Percentiles rank a stretch among this genome's conserved stretches.
These are phyloP conservation scores for Orbilia ellipsospora DNA, from an alignment of 2,329 filamentous ascomycete genomes.

Conservation along the genomic window DNA sequence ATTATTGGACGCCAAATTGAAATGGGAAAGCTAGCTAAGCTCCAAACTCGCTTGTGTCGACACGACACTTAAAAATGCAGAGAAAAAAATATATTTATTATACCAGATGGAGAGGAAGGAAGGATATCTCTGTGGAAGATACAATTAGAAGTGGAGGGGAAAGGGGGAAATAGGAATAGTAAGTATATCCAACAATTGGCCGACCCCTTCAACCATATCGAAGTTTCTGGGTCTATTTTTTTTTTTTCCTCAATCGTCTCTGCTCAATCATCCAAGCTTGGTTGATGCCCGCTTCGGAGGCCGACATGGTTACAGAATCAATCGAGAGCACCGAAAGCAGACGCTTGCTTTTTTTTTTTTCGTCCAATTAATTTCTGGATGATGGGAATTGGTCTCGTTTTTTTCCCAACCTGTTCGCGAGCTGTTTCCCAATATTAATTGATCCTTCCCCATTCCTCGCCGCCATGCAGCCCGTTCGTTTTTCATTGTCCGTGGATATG, in stretches of 20 bases:
- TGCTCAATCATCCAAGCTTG: not conserved
- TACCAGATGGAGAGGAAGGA: not conserved
- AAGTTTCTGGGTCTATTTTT: not conserved
- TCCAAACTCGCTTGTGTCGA: slow-evolving; percentile 25
- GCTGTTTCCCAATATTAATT: slow-evolving; percentile 3
- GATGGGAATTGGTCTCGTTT: slow-evolving; percentile 13
- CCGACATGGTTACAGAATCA: slow-evolving; percentile 8
- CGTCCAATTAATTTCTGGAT: not conserved
- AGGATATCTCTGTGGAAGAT: not conserved
- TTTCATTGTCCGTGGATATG: not conserved
- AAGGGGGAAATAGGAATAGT: not conserved
- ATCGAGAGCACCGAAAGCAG: slow-evolving; percentile 29
- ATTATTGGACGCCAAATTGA: slow-evolving; percentile 9
- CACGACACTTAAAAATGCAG: not conserved
- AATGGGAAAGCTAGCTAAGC: slow-evolving; percentile 1
- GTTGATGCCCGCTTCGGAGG: slow-evolving; percentile 28
- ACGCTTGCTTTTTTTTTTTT: not conserved
- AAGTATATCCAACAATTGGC: slow-evolving; percentile 15
- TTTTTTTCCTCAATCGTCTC: not conserved
- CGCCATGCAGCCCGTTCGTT: not conserved
- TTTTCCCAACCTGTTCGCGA: slow-evolving; percentile 51
- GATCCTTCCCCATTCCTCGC: slow-evolving; percentile 20
- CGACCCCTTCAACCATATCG: slow-evolving; percentile 10
- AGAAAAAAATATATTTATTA: not conserved
- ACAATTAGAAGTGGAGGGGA: not conserved